Base-by-base conservation (phyloP, 805 yeast genomes). In the Nakazawaea wyomingensis region DNA sequence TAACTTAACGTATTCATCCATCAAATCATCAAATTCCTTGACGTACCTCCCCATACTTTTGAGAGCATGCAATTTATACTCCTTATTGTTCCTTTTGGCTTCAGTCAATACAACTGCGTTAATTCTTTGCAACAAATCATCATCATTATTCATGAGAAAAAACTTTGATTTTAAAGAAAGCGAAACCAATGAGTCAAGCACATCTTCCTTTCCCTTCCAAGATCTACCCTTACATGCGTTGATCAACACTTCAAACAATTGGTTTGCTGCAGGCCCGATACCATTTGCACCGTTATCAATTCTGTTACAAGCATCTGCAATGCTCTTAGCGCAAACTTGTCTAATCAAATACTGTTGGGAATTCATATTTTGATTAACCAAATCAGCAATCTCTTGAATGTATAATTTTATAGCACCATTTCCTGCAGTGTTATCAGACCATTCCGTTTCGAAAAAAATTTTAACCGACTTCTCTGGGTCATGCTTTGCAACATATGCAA, bases 161-260 rank as follows among this genome's bases (percentile, higher is more conserved):
- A 50, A 52, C 37, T 67, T 61, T 7, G 78, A 69, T 46, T 76
- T 77, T 14, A 66, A 54, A 0, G 82, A 55, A 26, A 85, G 67
- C 1, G 76, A 61, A 0, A 85, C 83, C 42, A 90, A 63, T 0
- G 96, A 85, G 29, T 77, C 78, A 16, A 88, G 65, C 1, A 93
- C 72, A 22, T 69, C 60, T 51, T 89, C 96, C 54, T 91, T 91
- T 5, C 97, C 98, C 13, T 72, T 71, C 93, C 96, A 91, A 8
- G 91, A 75, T 47, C 95, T 76, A 1, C 96, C 96, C 43, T 71
- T 68, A 43, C 80, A 69, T 0, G 95, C 78, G 22, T 70, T 71
- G 14, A 85, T 56, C 36, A 87, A 64, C 5, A 79, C 64, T 0
- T 65, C 61, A 45, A 85, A 75, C 14, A 87, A 57, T 14, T 52